Percentiles rank a stretch among this genome's conserved stretches.
phyloP scores from a whole-genome alignment of 495 filamentous ascomycete species.

The Talaromyces thailandensis region DNA sequence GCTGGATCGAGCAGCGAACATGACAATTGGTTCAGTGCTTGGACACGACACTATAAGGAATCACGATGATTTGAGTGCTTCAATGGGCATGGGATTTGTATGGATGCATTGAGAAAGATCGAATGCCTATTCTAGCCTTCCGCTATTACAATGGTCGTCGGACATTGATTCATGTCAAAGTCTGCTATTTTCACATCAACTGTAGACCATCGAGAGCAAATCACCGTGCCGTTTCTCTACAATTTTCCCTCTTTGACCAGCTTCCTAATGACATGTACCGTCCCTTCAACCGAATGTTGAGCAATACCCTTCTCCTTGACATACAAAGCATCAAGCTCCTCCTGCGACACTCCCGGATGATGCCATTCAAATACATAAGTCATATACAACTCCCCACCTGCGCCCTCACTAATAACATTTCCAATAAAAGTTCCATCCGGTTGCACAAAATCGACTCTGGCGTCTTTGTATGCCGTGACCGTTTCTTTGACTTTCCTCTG shows the following conservation, averaged over 20 bases:
- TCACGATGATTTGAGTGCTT: too few relatives aligned
- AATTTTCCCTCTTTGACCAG: constrained; percentile 23
- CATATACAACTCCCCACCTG: constrained; percentile 34
- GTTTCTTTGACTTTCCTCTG: constrained; percentile 16
- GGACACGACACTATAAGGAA: background rate
- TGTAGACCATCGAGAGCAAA: background rate
- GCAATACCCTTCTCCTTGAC: constrained; percentile 21
- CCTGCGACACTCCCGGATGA: constrained; percentile 24
- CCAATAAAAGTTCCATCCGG: constrained; percentile 25
- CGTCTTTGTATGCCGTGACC: constrained; percentile 16
- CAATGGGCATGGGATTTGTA: too few relatives aligned
- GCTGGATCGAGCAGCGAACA: background rate
- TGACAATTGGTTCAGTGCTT: background rate
- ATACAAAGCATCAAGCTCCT: constrained; percentile 18
- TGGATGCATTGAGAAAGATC: too few relatives aligned
- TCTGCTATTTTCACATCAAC: background rate
- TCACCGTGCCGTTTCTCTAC: background rate
- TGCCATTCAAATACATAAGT: constrained; percentile 49
- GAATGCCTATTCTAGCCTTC: too few relatives aligned
- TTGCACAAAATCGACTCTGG: constrained; percentile 27
- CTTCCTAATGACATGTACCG: constrained; percentile 22
- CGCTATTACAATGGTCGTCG: too few relatives aligned
- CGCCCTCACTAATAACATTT: constrained; percentile 42
- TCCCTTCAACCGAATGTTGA: constrained; percentile 26
- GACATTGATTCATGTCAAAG: too few relatives aligned